Evolutionary conservation across 352 stramenopile genomes (phyloP).

Genomic region (Pythium volutum): DNA sequence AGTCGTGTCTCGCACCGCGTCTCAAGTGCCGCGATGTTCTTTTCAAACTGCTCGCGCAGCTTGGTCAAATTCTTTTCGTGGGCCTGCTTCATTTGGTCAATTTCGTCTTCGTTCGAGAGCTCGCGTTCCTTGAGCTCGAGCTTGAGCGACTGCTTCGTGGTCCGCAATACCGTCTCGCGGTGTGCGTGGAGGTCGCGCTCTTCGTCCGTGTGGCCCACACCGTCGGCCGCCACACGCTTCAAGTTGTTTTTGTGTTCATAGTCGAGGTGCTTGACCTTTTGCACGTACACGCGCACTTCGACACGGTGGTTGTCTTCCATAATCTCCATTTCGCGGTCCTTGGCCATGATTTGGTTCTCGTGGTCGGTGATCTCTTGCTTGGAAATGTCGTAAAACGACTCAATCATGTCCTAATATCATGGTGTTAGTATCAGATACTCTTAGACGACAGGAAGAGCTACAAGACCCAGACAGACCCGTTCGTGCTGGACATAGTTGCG

Average conservation of each 20-base stretch:
- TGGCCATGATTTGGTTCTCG: constrained; percentile 89
- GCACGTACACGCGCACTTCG: constrained; percentile 91
- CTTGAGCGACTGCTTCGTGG: constrained; percentile 69
- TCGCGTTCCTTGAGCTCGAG: constrained; percentile 83
- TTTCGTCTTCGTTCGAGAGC: constrained; percentile 86
- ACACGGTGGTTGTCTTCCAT: constrained; percentile 95
- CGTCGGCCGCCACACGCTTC: constrained; percentile 78
- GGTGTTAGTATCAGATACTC: neutral
- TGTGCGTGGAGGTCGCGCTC: constrained; percentile 71
- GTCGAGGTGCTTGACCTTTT: constrained; percentile 95
- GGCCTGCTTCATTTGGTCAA: constrained; percentile 87
- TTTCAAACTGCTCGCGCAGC: constrained; percentile 89
- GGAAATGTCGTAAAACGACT: constrained; percentile 95
- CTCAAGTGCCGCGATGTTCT: constrained; percentile 75
- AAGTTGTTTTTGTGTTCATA: constrained; percentile 95
- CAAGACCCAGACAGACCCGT: constrained; percentile 34
- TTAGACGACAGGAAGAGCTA: neutral
- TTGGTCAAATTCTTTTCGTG: constrained; percentile 93
- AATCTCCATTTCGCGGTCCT: constrained; percentile 94
- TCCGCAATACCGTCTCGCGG: constrained; percentile 59
- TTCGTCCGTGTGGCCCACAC: constrained; percentile 62
- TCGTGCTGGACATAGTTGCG: constrained; percentile 96
- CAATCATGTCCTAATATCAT: constrained; percentile 86
- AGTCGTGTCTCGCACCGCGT: constrained; percentile 69
- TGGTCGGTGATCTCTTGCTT: constrained; percentile 90